These are phyloP conservation scores for Marasmius oreades DNA, from an alignment of 1,284 basidiomycete species.

Conservation along the genomic window DNA sequence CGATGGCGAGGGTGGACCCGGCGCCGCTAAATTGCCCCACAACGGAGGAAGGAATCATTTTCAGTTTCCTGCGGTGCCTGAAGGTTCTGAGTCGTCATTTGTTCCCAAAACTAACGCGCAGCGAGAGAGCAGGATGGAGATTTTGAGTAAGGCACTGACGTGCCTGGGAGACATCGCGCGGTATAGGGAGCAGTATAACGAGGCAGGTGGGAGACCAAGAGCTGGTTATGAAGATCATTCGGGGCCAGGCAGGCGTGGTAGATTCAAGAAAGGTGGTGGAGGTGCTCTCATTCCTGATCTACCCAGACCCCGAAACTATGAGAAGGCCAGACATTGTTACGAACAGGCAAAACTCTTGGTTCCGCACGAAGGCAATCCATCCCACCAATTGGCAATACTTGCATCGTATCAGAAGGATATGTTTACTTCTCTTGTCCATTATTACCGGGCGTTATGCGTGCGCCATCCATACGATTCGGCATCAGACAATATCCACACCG, in stretches of 20 bases:
- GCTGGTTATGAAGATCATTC: slow-evolving; percentile 60
- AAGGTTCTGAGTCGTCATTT: slow-evolving; percentile 32
- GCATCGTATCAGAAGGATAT: slow-evolving; percentile 80
- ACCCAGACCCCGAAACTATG: slow-evolving; percentile 62
- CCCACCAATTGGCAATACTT: slow-evolving; percentile 93
- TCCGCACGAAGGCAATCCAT: slow-evolving; percentile 86
- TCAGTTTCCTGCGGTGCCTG: slow-evolving; percentile 52
- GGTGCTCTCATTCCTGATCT: slow-evolving; percentile 28
- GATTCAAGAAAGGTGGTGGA: slow-evolving; percentile 41
- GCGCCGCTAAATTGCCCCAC: slow-evolving; percentile 13
- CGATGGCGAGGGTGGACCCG: slow-evolving; percentile 30
- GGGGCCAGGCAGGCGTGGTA: slow-evolving; percentile 30
- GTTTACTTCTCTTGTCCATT: slow-evolving; percentile 81
- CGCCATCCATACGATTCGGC: slow-evolving; percentile 85
- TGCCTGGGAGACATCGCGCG: slow-evolving; percentile 93
- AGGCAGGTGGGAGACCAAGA: slow-evolving; percentile 59
- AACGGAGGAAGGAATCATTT: slow-evolving; percentile 42
- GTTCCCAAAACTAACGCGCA: slow-evolving; percentile 46
- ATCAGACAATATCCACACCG: slow-evolving; percentile 77
- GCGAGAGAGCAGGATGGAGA: slow-evolving; percentile 58
- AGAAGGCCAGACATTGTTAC: slow-evolving; percentile 78
- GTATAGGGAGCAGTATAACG: slow-evolving; percentile 89
- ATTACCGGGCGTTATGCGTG: slow-evolving; percentile 90
- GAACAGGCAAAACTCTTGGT: slow-evolving; percentile 77
- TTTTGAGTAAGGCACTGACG: slow-evolving; percentile 85